Evolutionary conservation across 805 yeast genomes (phyloP), one percentile per base, ranked within the genome.

Genomic region (Yarrowia sp.): DNA sequence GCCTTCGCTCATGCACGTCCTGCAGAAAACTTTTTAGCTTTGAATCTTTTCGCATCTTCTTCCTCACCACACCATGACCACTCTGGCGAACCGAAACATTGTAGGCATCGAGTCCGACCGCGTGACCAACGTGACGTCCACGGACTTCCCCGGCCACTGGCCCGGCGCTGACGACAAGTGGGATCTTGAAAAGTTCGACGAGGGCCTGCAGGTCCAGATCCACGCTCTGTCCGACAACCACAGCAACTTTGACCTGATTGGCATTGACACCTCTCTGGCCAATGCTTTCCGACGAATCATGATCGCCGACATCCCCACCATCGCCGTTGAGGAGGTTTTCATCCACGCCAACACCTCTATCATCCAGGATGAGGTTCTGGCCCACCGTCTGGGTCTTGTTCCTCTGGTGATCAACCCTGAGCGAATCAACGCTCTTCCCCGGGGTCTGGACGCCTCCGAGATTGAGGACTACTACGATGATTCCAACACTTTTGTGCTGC

Each of bases 211-310:
- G 67, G 84, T 93, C 69, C 79, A 86, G 8, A 83, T 85, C 71
- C 77, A 87, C 66, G 81, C 84, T 51, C 88, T 86, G 66, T 83
- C 92, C 74, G 82, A 78, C 57, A 53, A 48, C 13, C 78, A 81
- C 35, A 91, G 93, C 65, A 91, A 90, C 75, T 95, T 95, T 72
- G 99, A 95, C 75, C 80, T 95, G 68, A 78, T 89, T 66, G 87
- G 90, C 71, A 78, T 92, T 61, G 99, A 95, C 76, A 89, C 98
- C 1, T 90, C 98, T 11, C 80, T 95, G 66, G 92, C 98, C 50
- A 95, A 95, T 79, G 98, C 99, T 0, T 92, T 93, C 78, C 87
- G 99, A 74, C 88, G 99, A 73, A 89, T 95, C 71, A 92, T 95
- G 98, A 86, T 95, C 65, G 84, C 98, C 0, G 99, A 95, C 75